Evolutionary conservation across 148 eudicot species (phyloP).

Genomic region (Chenopodium formosanum): DNA sequence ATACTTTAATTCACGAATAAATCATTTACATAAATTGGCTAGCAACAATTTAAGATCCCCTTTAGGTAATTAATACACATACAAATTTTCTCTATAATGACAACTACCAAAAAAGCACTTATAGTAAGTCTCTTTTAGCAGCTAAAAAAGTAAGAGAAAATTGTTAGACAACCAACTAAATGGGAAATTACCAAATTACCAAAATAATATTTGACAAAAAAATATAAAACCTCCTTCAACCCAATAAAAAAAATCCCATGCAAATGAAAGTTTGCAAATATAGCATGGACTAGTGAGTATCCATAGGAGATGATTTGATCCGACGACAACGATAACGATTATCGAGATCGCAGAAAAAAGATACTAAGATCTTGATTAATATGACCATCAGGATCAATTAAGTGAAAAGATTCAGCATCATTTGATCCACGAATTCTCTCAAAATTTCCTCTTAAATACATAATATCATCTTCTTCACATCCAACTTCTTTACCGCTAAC

Average conservation of each 20-base stretch:
- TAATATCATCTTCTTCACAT: constrained; percentile 38
- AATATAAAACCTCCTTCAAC: not conserved
- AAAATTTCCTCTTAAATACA: constrained; percentile 59
- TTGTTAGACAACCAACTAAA: constrained; percentile 3
- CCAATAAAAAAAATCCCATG: not conserved
- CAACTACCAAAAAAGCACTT: constrained; percentile 19
- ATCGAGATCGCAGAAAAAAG: constrained; percentile 52
- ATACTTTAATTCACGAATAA: not conserved
- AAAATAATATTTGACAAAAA: not conserved
- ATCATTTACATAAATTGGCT: constrained; percentile 8
- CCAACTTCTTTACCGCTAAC: constrained; percentile 30
- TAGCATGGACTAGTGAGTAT: not conserved
- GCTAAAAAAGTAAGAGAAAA: constrained; percentile 24
- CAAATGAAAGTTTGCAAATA: not conserved
- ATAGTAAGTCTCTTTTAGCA: not conserved
- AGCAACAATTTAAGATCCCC: constrained; percentile 9
- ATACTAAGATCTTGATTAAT: constrained; percentile 64
- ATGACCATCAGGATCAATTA: constrained; percentile 60
- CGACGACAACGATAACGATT: constrained; percentile 3
- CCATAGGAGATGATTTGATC: not conserved
- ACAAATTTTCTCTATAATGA: constrained; percentile 20
- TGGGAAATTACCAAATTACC: not conserved
- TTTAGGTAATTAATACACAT: not conserved
- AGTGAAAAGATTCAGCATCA: constrained; percentile 48
- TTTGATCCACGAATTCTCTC: constrained; percentile 43